A percentile compares a stretch with the other conserved stretches of the same genome.
Evolutionary conservation across 306 rosid species (phyloP).

Genomic region (Bauhinia variegata): DNA sequence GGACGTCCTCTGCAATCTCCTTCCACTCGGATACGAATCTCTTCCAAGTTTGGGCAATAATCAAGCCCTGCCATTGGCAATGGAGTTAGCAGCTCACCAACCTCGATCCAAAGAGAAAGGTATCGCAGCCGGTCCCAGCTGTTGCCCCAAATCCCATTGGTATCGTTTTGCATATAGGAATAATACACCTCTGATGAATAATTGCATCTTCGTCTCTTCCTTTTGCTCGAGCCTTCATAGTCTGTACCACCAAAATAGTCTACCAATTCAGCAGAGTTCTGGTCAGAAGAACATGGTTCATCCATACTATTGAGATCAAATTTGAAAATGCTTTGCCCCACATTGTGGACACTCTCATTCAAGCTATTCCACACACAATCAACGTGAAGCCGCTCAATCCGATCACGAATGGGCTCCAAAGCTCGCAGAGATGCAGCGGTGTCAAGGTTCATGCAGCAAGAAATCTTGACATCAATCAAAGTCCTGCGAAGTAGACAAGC

Average conservation of each 20-base stretch:
- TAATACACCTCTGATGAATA: constrained; percentile 41
- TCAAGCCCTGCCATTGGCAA: constrained; percentile 70
- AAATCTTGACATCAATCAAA: constrained; percentile 64
- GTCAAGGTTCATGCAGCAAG: constrained; percentile 69
- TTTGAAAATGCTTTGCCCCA: constrained; percentile 28
- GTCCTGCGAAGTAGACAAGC: constrained; percentile 58
- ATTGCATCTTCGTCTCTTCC: constrained; percentile 61
- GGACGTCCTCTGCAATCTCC: constrained; percentile 77
- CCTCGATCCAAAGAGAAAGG: constrained; percentile 86
- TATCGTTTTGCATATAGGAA: constrained; percentile 40
- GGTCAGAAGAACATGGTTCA: constrained; percentile 16
- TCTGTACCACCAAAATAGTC: constrained; percentile 43
- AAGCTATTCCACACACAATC: constrained; percentile 78
- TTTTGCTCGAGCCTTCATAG: constrained; percentile 41
- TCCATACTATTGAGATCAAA: constrained; percentile 45
- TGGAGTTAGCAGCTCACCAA: constrained; percentile 73
- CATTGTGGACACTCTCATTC: constrained; percentile 38
- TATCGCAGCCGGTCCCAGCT: constrained; percentile 66
- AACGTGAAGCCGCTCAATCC: constrained; percentile 72
- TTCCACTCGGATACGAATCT: constrained; percentile 68
- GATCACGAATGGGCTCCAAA: constrained; percentile 66
- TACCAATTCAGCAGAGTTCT: constrained; percentile 17
- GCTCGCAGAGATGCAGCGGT: constrained; percentile 60
- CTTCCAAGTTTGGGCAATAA: constrained; percentile 75
- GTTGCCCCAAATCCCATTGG: constrained; percentile 48